Evolutionary conservation across 23 red algal species (phyloP), one percentile per base, ranked within the genome.

Genomic region (Agarophyton chilense): DNA sequence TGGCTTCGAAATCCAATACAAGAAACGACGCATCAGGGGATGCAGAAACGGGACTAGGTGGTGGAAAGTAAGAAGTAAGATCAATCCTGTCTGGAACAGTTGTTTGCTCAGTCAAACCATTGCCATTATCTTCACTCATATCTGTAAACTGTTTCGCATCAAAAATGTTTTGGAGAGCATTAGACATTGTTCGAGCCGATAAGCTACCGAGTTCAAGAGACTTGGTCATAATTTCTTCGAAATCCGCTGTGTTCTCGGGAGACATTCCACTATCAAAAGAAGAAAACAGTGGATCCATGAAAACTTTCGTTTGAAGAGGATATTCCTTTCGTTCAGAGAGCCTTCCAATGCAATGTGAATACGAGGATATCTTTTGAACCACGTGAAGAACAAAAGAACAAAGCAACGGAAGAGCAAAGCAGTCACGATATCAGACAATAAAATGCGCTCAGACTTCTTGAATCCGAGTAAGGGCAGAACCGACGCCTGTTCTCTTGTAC

Each of bases 1-100:
- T 46, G 0, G 68, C 10, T 24, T 74, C 68, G 21, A 74, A 74
- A 24, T 74, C 24, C 68, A 74, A 16, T 19, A 21, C 68, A 74
- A 74, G 41, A 29, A 74, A 16, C 22, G 68, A 74, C 26, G 41
- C 68, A 74, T 49, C 68, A 0, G 39, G 68, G n/a, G n/a, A n/a
- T n/a, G n/a, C n/a, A 21, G 68, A 74, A 32, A 74, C 68, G 10
- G 68, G 68, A 49, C 68, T 74, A 12, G 68, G 68, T 46, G 68
- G 68, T 4, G 68, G 38, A 49, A 74, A 74, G 43, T 46, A 74
- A 1, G 68, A 33, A 49, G 13, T 49, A 26, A 47, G 13, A 16
- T 74, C 68, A 49, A 47, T 7, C 10, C 47, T 74, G 24, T 47
- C 68, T 21, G 36, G 0, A 12, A 4, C n/a, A 18, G 25, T 24